phyloP scores from a whole-genome alignment of 768 basidiomycete genomes.

The Cyclocybe aegerita region DNA sequence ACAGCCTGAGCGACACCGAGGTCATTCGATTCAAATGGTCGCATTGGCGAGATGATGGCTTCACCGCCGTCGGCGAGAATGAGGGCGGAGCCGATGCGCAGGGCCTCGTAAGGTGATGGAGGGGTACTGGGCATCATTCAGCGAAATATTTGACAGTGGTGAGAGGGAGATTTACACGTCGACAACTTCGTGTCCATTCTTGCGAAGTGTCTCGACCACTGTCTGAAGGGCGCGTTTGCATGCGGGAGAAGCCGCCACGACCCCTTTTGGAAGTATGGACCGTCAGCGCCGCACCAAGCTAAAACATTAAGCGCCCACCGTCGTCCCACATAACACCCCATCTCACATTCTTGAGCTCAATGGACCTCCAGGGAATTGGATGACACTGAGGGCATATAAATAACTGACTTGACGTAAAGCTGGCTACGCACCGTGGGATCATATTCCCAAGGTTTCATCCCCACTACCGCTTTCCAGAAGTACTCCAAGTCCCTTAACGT shows the following conservation, averaged over 20 bases:
- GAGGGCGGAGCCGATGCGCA: conserved; percentile 52
- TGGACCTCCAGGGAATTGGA: conserved; percentile 39
- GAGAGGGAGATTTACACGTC: conserved; percentile 36
- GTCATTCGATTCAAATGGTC: conserved; percentile 46
- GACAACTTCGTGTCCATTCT: conserved; percentile 49
- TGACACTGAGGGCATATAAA: conserved; percentile 28
- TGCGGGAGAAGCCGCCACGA: conserved; percentile 58
- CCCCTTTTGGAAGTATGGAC: conserved; percentile 31
- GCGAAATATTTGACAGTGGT: neutral
- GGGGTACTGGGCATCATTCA: conserved; percentile 27
- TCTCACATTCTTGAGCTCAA: conserved; percentile 35
- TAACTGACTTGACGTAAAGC: conserved; percentile 13
- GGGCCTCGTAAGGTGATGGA: conserved; percentile 50
- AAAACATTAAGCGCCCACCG: conserved; percentile 34
- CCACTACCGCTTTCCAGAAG: conserved; percentile 60
- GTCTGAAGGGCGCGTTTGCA: conserved; percentile 51
- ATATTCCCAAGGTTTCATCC: conserved; percentile 66
- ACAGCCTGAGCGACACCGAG: conserved; percentile 40
- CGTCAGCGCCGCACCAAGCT: conserved; percentile 5
- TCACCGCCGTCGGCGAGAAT: conserved; percentile 51
- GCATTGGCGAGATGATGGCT: conserved; percentile 32
- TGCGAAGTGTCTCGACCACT: conserved; percentile 43
- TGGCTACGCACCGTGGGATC: conserved; percentile 42
- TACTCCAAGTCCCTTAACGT: conserved; percentile 61
- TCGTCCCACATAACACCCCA: conserved; percentile 69